Conservation (phyloP, 371 early-diverging fungal species). For the Rhizopus arrhizus region DNA sequence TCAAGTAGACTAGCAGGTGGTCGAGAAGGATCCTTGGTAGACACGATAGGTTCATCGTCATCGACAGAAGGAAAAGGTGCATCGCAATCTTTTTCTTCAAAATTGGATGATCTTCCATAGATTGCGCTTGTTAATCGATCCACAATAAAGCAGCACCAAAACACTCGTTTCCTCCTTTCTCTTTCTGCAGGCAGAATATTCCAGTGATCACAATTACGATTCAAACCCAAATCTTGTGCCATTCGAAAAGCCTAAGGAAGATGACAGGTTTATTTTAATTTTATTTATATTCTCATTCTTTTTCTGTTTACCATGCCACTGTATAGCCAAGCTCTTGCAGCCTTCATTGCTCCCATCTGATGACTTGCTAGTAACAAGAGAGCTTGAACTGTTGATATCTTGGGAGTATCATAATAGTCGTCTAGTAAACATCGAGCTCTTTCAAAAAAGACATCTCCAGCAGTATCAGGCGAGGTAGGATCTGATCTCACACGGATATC, state of each 20-base stretch:
- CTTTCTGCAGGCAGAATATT: conserved; percentile 45
- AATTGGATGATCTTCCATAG: conserved; percentile 45
- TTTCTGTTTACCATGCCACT: conserved; percentile 49
- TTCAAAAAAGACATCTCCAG: conserved; percentile 52
- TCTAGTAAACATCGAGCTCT: conserved; percentile 54
- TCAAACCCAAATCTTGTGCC: conserved; percentile 53
- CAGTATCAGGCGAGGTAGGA: conserved; percentile 36
- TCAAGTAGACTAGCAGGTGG: conserved; percentile 34
- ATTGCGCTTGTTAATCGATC: conserved; percentile 47
- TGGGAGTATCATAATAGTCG: conserved; percentile 58
- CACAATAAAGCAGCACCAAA: conserved; percentile 55
- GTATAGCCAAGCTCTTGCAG: conserved; percentile 53
- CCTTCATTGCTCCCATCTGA: conserved; percentile 56
- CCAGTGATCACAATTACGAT: conserved; percentile 51
- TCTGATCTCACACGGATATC: conserved; percentile 42
- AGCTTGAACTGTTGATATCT: conserved; percentile 64
- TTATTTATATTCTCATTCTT: background rate
- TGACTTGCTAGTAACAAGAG: conserved; percentile 55
- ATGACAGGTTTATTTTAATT: background rate
- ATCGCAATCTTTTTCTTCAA: conserved; percentile 54
- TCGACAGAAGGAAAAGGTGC: conserved; percentile 50
- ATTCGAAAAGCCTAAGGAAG: conserved; percentile 47
- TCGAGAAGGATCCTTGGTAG: conserved; percentile 10
- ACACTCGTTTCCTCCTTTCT: conserved; percentile 52
- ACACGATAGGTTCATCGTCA: conserved; percentile 33